Base-by-base conservation (phyloP, 768 basidiomycete species). In the Russula griseocarnosa region DNA sequence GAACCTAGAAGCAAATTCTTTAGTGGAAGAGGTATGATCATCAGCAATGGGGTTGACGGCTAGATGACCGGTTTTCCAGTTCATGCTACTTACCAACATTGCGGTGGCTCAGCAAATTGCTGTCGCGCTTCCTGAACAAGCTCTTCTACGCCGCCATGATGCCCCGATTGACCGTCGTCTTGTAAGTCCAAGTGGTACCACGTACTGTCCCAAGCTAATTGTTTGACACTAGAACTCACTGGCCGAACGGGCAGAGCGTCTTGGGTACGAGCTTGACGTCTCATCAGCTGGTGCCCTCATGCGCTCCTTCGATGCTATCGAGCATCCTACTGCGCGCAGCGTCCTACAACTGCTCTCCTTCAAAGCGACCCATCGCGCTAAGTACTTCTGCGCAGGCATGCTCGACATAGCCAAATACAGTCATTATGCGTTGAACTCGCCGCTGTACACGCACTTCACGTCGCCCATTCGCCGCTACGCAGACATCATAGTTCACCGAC, bases 311-410 rank as follows among this genome's bases (percentile, higher is more conserved):
- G 77, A 88, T n/a, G 76, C 79, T 9, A 81, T 98, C 65, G 71
- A 81, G 46, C 85, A 95, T 66, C 84, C 86, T 9, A 85, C 86
- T 58, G 87, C 88, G 62, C 87, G 86, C 61, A 77, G 83, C 55
- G 81, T 94, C n/a, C 78, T 99, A 11, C 87, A 94, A 74, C 73
- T 97, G 38, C 79, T 98, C 47, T 86, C 87, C 18, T 86, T 84
- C 74, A 97, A 97, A 76, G 88, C 94, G n/a, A 98, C 94, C 65
- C 90, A 93, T 64, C 84, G 88, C 57, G 93, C 97, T 69, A 95
- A 94, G 75, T 99, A 99, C 76, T 98, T 98, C 86, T 99, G 97
- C 73, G 85, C 94, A 28, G 97, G 97, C 67, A 98, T 98, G 96
- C 80, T 99, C 69, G 97, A 99, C 75, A 99, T 99, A 71, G 93